phyloP scores from a whole-genome alignment of 1,284 basidiomycete genomes.

The Leccinum subrobustum region DNA sequence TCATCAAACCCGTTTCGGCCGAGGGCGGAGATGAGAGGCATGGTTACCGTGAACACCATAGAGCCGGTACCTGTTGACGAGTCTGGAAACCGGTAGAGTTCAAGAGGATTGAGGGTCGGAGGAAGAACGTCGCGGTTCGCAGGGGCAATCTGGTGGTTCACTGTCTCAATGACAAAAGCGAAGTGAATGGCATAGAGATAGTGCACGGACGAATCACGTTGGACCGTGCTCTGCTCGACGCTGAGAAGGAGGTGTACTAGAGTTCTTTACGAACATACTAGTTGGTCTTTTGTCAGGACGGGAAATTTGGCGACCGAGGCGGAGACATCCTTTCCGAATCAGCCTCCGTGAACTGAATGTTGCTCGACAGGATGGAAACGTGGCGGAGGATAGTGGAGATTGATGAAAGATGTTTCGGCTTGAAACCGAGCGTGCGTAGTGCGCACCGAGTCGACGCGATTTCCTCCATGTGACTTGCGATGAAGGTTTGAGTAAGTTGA shows the following conservation, averaged over 20 bases:
- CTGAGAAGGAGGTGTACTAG: conserved; percentile 73
- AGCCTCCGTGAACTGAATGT: conserved; percentile 77
- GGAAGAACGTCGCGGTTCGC: conserved; percentile 50
- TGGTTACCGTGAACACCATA: conserved; percentile 54
- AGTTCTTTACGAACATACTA: conserved; percentile 83
- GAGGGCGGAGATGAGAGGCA: conserved; percentile 71
- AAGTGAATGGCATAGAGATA: conserved; percentile 92
- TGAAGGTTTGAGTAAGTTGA: too few relatives aligned
- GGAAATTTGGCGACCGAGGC: conserved; percentile 65
- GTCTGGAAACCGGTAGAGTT: conserved; percentile 86
- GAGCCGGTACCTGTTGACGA: conserved; percentile 60
- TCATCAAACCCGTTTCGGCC: conserved; percentile 85
- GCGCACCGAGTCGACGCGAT: too few relatives aligned
- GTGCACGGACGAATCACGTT: conserved; percentile 78
- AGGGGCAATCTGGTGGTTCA: conserved; percentile 79
- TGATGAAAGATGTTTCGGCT: conserved; percentile 79
- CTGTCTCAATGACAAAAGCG: conserved; percentile 86
- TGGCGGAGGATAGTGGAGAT: conserved; percentile 72
- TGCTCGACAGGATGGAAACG: conserved; percentile 82
- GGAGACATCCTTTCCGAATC: conserved; percentile 64
- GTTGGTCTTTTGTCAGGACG: conserved; percentile 80
- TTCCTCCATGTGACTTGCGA: too few relatives aligned
- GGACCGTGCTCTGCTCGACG: conserved; percentile 66
- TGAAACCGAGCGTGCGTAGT: conserved; percentile 77
- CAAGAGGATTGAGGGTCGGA: conserved; percentile 69